Evolutionary conservation across 2,329 filamentous ascomycete genomes (phyloP).

Genomic region (Calonectria honghensis): DNA sequence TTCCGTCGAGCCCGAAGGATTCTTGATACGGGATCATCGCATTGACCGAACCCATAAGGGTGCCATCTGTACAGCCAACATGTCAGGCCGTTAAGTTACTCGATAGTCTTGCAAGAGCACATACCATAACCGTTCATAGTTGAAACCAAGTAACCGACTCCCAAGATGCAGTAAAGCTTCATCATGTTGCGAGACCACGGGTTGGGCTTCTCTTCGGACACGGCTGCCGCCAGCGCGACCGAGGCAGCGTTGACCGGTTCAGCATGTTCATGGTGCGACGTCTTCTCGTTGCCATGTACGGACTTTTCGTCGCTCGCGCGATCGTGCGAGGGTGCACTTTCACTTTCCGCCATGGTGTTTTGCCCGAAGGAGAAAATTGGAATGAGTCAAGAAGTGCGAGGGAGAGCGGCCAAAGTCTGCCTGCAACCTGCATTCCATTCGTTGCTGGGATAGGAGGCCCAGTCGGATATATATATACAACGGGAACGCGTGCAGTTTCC

Average conservation of each 20-base stretch:
- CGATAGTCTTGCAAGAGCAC: background rate
- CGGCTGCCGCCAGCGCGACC: background rate
- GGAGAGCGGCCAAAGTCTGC: background rate
- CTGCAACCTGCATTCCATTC: background rate
- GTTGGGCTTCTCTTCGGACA: conserved; percentile 13
- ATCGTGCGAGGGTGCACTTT: background rate
- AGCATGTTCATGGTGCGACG: background rate
- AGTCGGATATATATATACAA: background rate
- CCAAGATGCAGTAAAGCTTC: conserved; percentile 5
- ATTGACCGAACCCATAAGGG: conserved; percentile 26
- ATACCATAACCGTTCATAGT: conserved; percentile 22
- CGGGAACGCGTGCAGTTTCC: background rate
- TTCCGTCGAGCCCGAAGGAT: conserved; percentile 19
- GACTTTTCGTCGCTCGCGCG: conserved; percentile 16
- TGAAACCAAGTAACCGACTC: conserved; percentile 10
- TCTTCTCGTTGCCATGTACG: background rate
- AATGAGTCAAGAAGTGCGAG: background rate
- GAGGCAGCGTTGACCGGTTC: background rate
- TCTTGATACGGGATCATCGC: conserved; percentile 28
- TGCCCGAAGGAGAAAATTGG: background rate
- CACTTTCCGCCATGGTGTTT: background rate
- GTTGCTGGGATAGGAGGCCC: background rate
- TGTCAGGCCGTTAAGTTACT: background rate
- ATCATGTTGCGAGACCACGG: conserved; percentile 18
- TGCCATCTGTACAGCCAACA: background rate